Conservation (phyloP, 2,329 filamentous ascomycete species). For the Talaromyces pinophilus region DNA sequence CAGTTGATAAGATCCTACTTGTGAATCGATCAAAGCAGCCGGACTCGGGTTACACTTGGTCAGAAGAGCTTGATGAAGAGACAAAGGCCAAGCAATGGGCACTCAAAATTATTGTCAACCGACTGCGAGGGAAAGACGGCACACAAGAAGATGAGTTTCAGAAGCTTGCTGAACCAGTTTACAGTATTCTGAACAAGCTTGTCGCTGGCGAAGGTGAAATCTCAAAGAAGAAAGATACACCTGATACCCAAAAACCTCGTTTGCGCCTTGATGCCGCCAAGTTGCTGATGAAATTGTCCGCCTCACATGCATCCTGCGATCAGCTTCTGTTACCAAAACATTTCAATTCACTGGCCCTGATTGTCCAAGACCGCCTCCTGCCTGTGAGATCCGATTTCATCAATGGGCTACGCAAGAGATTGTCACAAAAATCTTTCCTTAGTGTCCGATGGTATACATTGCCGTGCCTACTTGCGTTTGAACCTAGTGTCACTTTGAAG, state of each 20-base stretch:
- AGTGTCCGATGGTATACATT: constrained; percentile 86
- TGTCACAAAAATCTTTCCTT: constrained; percentile 62
- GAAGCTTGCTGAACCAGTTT: constrained; percentile 64
- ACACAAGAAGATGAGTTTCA: constrained; percentile 47
- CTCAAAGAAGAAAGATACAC: constrained; percentile 72
- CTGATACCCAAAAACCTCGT: constrained; percentile 74
- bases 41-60: constrained; percentile 65
- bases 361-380: constrained; percentile 74
- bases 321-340: constrained; percentile 68
- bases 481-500: constrained; percentile 73
- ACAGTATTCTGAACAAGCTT: constrained; percentile 75
- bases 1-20: constrained; percentile 72
- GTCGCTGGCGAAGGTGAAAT: constrained; percentile 77
- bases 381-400: constrained; percentile 79
- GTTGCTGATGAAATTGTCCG: constrained; percentile 80
- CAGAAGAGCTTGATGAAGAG: constrained; percentile 74
- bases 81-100: constrained; percentile 81
- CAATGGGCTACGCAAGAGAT: constrained; percentile 76
- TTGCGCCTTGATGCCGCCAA: constrained; percentile 80
- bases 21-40: constrained; percentile 61
- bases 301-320: constrained; percentile 70
- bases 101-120: constrained; percentile 82
- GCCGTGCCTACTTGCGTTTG: constrained; percentile 87
- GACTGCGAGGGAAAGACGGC: constrained; percentile 67
- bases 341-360: constrained; percentile 79